Percentiles rank a stretch among this genome's conserved stretches.
Evolutionary conservation across 176 grass and related monocot genomes (phyloP).

Genomic region (Hordeum marinum): DNA sequence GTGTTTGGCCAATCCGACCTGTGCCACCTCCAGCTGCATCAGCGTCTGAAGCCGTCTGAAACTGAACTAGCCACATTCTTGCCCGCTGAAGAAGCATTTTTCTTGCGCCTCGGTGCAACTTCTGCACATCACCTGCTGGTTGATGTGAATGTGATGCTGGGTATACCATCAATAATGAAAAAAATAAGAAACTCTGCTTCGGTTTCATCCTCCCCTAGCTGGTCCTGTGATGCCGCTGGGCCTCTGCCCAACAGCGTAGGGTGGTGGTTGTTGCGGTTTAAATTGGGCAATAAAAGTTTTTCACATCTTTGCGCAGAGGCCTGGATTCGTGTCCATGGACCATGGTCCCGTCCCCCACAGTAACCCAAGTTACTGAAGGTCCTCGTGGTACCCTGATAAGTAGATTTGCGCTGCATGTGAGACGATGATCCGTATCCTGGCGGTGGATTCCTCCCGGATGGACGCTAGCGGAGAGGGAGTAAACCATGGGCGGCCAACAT

Average conservation of each 20-base stretch:
- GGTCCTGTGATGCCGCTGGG: neutral
- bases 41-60: no score
- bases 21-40: no score
- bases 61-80: no score
- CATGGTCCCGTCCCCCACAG: neutral
- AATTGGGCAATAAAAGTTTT: neutral
- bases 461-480: neutral
- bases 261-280: neutral
- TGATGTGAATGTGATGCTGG: neutral
- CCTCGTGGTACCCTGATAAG: neutral
- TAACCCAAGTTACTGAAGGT: neutral
- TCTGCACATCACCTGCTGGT: neutral
- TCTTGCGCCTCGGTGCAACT: no score
- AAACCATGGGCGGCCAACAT: neutral
- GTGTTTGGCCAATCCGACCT: neutral
- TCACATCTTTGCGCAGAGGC: neutral
- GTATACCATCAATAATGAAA: neutral
- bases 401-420: neutral
- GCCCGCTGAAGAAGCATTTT: no score
- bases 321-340: neutral
- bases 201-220: neutral
- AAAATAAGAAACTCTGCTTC: neutral
- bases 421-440: neutral
- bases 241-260: neutral
- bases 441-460: neutral